Conservation (phyloP, 2,329 filamentous ascomycete genomes). For the Emmonsiellopsis sp. region DNA sequence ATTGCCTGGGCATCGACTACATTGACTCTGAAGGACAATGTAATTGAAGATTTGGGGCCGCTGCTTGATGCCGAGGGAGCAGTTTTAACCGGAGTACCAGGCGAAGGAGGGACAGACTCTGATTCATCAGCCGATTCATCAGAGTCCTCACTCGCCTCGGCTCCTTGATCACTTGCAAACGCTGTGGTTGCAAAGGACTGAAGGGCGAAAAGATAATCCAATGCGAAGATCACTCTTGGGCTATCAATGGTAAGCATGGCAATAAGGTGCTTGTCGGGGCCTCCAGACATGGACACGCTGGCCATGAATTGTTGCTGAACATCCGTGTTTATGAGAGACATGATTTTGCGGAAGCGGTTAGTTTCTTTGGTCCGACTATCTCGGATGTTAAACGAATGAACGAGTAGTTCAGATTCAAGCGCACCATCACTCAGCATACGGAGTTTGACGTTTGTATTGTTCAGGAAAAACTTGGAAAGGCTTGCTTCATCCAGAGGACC, state of each 20-base stretch:
- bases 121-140: slow-evolving; percentile 22
- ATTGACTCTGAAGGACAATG: slow-evolving; percentile 79
- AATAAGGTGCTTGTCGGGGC: slow-evolving; percentile 70
- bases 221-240: slow-evolving; percentile 83
- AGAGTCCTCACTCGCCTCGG: slow-evolving; percentile 20
- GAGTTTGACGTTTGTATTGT: slow-evolving; percentile 84
- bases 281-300: slow-evolving; percentile 83
- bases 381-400: slow-evolving; percentile 88
- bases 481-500: slow-evolving; percentile 68
- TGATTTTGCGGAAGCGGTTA: slow-evolving; percentile 96
- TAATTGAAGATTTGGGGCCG: slow-evolving; percentile 45
- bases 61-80: neutral
- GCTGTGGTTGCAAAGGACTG: slow-evolving; percentile 72
- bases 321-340: slow-evolving; percentile 90
- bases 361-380: slow-evolving; percentile 82
- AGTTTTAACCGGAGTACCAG: neutral
- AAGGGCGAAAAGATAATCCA: slow-evolving; percentile 90
- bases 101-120: neutral
- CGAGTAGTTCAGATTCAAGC: slow-evolving; percentile 82
- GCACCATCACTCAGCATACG: slow-evolving; percentile 88
- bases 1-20: slow-evolving; percentile 95
- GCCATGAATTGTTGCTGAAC: slow-evolving; percentile 97
- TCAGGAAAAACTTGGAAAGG: slow-evolving; percentile 85
- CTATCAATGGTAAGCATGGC: slow-evolving; percentile 92
- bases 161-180: slow-evolving; percentile 45